phyloP scores from a whole-genome alignment of 257 asterid species.

The Apocynum venetum region DNA sequence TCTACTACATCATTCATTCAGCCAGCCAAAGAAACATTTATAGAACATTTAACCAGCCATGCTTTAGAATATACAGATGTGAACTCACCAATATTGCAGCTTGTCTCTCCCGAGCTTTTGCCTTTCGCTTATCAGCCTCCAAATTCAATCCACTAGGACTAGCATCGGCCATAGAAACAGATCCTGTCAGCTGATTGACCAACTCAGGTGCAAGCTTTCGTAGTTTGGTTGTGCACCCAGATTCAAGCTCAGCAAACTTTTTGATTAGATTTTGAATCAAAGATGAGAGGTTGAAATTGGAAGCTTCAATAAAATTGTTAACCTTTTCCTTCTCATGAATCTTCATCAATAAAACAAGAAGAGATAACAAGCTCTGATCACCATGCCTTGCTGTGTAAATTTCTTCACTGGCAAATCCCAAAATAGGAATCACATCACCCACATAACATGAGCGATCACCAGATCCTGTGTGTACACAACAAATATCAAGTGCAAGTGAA shows the following conservation, averaged over 20 bases:
- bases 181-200: slow-evolving; percentile 51
- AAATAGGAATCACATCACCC: slow-evolving; percentile 63
- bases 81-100: slow-evolving; percentile 85
- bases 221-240: slow-evolving; percentile 62
- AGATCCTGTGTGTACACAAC: slow-evolving; percentile 53
- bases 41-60: neutral
- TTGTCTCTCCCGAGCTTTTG: slow-evolving; percentile 92
- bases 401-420: slow-evolving; percentile 79
- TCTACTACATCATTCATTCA: neutral
- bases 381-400: slow-evolving; percentile 49
- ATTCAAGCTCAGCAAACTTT: slow-evolving; percentile 75
- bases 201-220: slow-evolving; percentile 77
- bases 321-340: slow-evolving; percentile 62
- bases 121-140: slow-evolving; percentile 79
- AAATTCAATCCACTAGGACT: slow-evolving; percentile 33
- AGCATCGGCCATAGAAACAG: slow-evolving; percentile 31
- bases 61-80: neutral
- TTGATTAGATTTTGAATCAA: slow-evolving; percentile 54
- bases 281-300: slow-evolving; percentile 46
- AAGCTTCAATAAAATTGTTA: slow-evolving; percentile 57
- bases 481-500: slow-evolving; percentile 77
- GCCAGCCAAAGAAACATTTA: neutral
- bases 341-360: slow-evolving; percentile 79
- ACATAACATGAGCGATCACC: slow-evolving; percentile 44
- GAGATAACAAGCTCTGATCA: slow-evolving; percentile 86